A percentile compares a stretch with the other conserved stretches of the same genome.
These are phyloP conservation scores for Allantophomopsis cytisporea DNA, from an alignment of 2,329 filamentous ascomycete species.

Conservation along the genomic window DNA sequence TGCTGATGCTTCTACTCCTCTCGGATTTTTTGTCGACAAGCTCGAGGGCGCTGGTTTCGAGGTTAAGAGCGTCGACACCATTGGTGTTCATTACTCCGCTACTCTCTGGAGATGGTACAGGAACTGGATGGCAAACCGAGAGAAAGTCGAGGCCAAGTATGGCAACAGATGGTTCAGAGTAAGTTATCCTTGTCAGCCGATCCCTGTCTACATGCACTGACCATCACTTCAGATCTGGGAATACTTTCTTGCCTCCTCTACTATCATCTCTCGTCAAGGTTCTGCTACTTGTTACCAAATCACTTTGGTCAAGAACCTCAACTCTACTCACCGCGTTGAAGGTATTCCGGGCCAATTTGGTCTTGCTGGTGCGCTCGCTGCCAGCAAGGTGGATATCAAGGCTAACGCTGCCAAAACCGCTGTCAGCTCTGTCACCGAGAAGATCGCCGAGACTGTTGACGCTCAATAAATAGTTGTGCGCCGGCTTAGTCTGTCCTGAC, in stretches of 20 bases:
- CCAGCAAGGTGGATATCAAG: slow-evolving; percentile 2
- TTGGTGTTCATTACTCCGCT: slow-evolving; percentile 43
- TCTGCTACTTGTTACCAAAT: slow-evolving; percentile 80
- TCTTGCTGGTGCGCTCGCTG: slow-evolving; percentile 41
- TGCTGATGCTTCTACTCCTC: slow-evolving; percentile 55
- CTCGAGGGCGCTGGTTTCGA: slow-evolving; percentile 57
- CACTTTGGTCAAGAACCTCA: slow-evolving; percentile 79
- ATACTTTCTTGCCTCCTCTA: slow-evolving; percentile 77
- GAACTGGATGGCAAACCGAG: slow-evolving; percentile 59
- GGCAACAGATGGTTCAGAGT: slow-evolving; percentile 55
- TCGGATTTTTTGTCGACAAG: slow-evolving; percentile 52
- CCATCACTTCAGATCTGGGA: slow-evolving; percentile 63
- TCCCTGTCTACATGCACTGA: no score
- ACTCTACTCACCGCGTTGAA: slow-evolving; percentile 70
- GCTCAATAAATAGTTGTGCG: no score
- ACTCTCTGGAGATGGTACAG: slow-evolving; percentile 63
- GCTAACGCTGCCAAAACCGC: slow-evolving; percentile 1
- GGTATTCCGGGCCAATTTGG: slow-evolving; percentile 58
- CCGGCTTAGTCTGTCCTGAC: no score
- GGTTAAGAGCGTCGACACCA: slow-evolving; percentile 33
- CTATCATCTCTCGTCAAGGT: slow-evolving; percentile 74
- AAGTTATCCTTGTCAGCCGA: slow-evolving; percentile 16
- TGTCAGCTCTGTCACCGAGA: not conserved
- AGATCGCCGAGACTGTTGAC: no score
- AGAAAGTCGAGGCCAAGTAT: slow-evolving; percentile 58